These are phyloP conservation scores for Pseudogymnoascus verrucosus DNA, from an alignment of 2,329 filamentous ascomycete genomes.

Conservation along the genomic window DNA sequence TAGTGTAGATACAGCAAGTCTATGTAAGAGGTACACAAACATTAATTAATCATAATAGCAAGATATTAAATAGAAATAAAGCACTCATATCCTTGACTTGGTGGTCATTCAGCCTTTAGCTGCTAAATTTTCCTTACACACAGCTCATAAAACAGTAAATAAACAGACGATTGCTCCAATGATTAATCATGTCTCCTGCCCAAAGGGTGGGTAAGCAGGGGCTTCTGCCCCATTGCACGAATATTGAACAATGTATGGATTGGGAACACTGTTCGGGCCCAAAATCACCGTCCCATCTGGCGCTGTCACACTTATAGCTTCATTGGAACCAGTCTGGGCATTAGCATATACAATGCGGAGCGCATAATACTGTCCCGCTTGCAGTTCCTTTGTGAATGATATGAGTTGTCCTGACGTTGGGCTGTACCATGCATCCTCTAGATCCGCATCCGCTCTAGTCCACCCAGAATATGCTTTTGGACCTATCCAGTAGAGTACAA, in stretches of 20 bases:
- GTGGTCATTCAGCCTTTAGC: too few relatives aligned
- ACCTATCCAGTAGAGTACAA: constrained; percentile 22
- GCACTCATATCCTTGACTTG: too few relatives aligned
- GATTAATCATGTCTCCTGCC: constrained; percentile 3
- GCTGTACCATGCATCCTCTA: background rate
- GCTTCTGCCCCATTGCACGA: constrained; percentile 2
- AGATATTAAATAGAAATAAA: too few relatives aligned
- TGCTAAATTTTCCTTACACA: too few relatives aligned
- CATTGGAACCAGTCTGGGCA: background rate
- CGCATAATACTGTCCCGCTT: background rate
- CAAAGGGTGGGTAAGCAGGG: constrained; percentile 3
- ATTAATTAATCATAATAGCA: too few relatives aligned
- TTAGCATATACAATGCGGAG: constrained; percentile 3
- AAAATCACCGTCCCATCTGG: constrained; percentile 10
- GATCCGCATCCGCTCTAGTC: constrained; percentile 16
- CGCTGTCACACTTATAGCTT: background rate
- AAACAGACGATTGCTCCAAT: background rate
- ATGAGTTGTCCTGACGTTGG: background rate
- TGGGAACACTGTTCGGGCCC: background rate
- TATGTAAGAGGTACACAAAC: constrained; percentile 28
- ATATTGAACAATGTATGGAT: constrained; percentile 9
- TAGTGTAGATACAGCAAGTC: constrained; percentile 38
- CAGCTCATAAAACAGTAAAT: too few relatives aligned
- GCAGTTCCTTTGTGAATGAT: background rate
- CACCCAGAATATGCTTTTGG: constrained; percentile 19